These are phyloP conservation scores for Pleurotus djamor DNA, from an alignment of 768 basidiomycete species.

Conservation along the genomic window DNA sequence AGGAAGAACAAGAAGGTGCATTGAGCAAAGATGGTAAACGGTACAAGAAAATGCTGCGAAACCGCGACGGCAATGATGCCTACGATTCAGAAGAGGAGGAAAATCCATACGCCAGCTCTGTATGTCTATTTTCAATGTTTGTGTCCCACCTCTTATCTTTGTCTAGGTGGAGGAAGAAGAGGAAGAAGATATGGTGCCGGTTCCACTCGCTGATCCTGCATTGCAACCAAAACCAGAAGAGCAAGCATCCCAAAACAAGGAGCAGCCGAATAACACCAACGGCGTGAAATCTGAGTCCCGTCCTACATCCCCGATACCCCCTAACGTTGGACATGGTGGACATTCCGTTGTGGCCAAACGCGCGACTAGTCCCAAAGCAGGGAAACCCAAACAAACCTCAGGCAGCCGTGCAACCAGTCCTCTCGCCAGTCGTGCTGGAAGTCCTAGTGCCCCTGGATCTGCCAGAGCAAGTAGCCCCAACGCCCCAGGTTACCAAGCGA, in stretches of 20 bases:
- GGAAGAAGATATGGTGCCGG: slow-evolving; percentile 46
- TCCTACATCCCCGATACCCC: slow-evolving; percentile 51
- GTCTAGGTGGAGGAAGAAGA: slow-evolving; percentile 70
- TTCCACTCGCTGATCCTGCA: slow-evolving; percentile 34
- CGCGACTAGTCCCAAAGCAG: slow-evolving; percentile 77
- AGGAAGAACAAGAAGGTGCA: slow-evolving; percentile 57
- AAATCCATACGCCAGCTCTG: slow-evolving; percentile 82
- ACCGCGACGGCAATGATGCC: slow-evolving; percentile 76
- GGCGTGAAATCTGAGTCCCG: slow-evolving; percentile 41
- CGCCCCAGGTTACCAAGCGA: slow-evolving; percentile 12
- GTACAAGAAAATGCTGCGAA: slow-evolving; percentile 85
- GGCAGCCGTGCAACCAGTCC: slow-evolving; percentile 61
- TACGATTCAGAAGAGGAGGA: slow-evolving; percentile 85
- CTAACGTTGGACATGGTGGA: slow-evolving; percentile 49
- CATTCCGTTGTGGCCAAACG: slow-evolving; percentile 82
- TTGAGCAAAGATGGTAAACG: slow-evolving; percentile 72
- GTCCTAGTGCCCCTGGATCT: not conserved
- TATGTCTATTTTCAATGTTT: slow-evolving; percentile 28
- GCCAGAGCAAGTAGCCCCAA: slow-evolving; percentile 42
- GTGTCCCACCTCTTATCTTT: not conserved
- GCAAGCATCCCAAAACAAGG: slow-evolving; percentile 39
- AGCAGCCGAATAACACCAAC: slow-evolving; percentile 21
- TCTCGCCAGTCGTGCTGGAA: slow-evolving; percentile 25
- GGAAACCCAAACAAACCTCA: slow-evolving; percentile 50
- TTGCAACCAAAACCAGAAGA: slow-evolving; percentile 37